phyloP scores from a whole-genome alignment of 208 protist genomes.

The Acanthamoeba sp. region DNA sequence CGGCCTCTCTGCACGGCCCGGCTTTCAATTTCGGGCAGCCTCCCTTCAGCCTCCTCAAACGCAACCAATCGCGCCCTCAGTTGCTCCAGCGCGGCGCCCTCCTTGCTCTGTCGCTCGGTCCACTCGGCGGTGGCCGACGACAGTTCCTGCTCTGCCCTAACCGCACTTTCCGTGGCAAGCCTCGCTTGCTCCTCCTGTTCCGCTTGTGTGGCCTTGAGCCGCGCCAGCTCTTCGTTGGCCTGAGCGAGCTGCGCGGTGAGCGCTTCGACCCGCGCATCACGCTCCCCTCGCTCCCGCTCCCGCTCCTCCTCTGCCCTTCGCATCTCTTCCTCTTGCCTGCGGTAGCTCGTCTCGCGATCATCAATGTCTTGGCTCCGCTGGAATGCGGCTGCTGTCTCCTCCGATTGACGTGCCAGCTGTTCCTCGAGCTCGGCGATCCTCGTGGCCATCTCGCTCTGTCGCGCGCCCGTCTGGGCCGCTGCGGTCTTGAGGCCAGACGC shows the following conservation, averaged over 20 bases:
- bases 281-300: neutral
- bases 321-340: neutral
- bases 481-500: neutral
- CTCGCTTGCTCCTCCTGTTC: neutral
- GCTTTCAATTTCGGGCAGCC: neutral
- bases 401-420: neutral
- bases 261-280: neutral
- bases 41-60: neutral
- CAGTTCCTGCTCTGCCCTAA: neutral
- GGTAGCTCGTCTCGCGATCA: neutral
- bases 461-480: neutral
- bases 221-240: neutral
- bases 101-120: neutral
- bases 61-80: neutral
- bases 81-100: neutral
- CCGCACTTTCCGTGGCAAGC: neutral
- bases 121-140: neutral
- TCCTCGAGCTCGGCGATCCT: neutral
- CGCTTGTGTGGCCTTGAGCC: neutral
- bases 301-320: neutral
- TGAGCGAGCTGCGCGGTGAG: neutral
- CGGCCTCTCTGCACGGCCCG: neutral
- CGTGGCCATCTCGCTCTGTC: neutral
- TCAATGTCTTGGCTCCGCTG: neutral
- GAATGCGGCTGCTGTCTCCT: neutral